Evolutionary conservation across 352 stramenopile genomes (phyloP).

Genomic region (Peronospora destructor): DNA sequence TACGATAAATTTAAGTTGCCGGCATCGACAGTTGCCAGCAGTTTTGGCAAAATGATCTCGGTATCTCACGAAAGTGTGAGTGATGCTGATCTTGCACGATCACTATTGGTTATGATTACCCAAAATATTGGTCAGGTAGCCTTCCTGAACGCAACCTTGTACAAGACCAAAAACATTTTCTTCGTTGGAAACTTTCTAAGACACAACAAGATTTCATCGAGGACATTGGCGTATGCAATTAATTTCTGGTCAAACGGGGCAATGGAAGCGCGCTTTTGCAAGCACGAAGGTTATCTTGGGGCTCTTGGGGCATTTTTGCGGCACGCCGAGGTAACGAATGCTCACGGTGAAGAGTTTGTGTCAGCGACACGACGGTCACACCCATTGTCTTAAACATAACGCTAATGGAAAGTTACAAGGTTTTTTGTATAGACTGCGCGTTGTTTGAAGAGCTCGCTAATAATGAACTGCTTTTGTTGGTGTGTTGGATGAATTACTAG

Average conservation of each 20-base stretch:
- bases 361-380: conserved; percentile 27
- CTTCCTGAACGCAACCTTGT: conserved; percentile 97
- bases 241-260: conserved; percentile 96
- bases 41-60: conserved; percentile 92
- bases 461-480: no score
- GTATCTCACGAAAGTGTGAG: conserved; percentile 60
- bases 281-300: conserved; percentile 97
- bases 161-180: conserved; percentile 95
- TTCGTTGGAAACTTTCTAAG: conserved; percentile 97
- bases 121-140: conserved; percentile 97
- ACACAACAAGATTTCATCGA: conserved; percentile 93
- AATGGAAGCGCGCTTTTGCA: conserved; percentile 90
- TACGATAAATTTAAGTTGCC: conserved; percentile 93
- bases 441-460: no score
- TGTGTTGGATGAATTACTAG: no score
- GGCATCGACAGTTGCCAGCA: conserved; percentile 91
- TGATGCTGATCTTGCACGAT: conserved; percentile 93
- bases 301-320: conserved; percentile 95
- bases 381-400: conserved; percentile 5
- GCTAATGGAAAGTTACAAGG: background rate
- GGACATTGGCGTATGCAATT: conserved; percentile 92
- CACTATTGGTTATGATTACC: conserved; percentile 98
- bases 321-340: conserved; percentile 66
- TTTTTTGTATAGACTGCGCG: no score
- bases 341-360: conserved; percentile 58